phyloP scores from a whole-genome alignment of 208 protist species.

The Leishmania amazonensis region DNA sequence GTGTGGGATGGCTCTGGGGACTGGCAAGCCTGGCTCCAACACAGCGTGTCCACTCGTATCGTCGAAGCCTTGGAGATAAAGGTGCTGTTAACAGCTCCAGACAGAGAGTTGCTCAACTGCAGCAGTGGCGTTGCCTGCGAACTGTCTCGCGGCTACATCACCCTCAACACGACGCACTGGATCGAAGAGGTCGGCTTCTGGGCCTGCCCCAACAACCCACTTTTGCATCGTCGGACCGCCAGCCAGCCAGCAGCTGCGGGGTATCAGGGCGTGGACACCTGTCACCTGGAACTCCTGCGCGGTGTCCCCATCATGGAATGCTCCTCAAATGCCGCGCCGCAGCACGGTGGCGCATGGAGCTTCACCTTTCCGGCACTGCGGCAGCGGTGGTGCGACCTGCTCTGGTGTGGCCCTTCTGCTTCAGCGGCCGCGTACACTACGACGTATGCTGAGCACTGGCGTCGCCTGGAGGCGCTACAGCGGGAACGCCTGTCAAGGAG shows the following conservation, averaged over 20 bases:
- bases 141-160: slow-evolving; percentile 23
- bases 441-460: slow-evolving; percentile 30
- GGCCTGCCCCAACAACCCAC: slow-evolving; percentile 69
- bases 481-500: not conserved
- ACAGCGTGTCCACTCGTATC: slow-evolving; percentile 41
- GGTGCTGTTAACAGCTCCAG: slow-evolving; percentile 40
- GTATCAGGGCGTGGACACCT: not conserved
- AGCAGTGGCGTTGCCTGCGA: not conserved
- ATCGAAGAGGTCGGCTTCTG: slow-evolving; percentile 84
- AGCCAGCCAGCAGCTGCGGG: not conserved
- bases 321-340: not conserved
- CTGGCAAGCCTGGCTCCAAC: slow-evolving; percentile 30
- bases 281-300: not conserved
- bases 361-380: not conserved
- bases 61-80: slow-evolving; percentile 42
- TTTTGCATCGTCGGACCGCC: slow-evolving; percentile 20
- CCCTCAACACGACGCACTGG: slow-evolving; percentile 68
- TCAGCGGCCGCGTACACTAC: slow-evolving; percentile 1
- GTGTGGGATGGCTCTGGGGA: slow-evolving; percentile 17
- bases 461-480: not conserved
- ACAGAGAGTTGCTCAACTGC: not conserved
- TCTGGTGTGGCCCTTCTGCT: slow-evolving; percentile 5
- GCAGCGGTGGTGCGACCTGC: not conserved
- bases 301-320: not conserved
- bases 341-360: not conserved